These are phyloP conservation scores for Ogataea hybrid DNA, from an alignment of 1,139 yeast species.

Conservation along the genomic window DNA sequence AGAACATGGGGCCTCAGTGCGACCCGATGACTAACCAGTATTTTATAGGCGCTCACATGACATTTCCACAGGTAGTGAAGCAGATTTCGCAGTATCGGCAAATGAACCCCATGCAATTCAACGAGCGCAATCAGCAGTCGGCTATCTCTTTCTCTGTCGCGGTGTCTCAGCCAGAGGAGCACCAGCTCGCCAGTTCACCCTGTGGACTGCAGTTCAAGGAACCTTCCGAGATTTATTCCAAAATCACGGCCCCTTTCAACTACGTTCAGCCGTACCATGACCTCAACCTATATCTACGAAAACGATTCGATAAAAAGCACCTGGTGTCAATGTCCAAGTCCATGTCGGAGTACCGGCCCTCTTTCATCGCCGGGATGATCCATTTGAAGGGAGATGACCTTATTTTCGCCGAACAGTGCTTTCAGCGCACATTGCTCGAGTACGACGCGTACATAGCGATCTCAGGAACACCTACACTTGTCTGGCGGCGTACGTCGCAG, in stretches of 20 bases:
- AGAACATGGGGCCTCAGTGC: conserved; percentile 34
- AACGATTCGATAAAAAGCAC: conserved; percentile 60
- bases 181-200: conserved; percentile 10
- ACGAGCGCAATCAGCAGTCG: conserved; percentile 42
- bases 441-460: conserved; percentile 81
- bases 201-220: conserved; percentile 50
- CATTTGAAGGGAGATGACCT: conserved; percentile 86
- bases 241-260: conserved; percentile 71
- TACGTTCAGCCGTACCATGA: conserved; percentile 92
- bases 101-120: conserved; percentile 42
- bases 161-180: conserved; percentile 40
- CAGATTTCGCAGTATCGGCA: conserved; percentile 45
- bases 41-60: conserved; percentile 47
- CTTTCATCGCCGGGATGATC: conserved; percentile 89
- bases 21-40: conserved; percentile 59
- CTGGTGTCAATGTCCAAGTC: conserved; percentile 82
- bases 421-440: conserved; percentile 85
- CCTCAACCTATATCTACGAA: conserved; percentile 67
- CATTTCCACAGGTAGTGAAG: conserved; percentile 56
- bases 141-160: conserved; percentile 57
- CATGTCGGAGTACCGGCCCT: conserved; percentile 87
- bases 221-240: conserved; percentile 78
- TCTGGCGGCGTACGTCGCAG: conserved; percentile 95
- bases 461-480: conserved; percentile 91
- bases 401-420: conserved; percentile 94